Evolutionary conservation across 2,329 filamentous ascomycete genomes (phyloP).

Genomic region (Fusarium sarcochroum): DNA sequence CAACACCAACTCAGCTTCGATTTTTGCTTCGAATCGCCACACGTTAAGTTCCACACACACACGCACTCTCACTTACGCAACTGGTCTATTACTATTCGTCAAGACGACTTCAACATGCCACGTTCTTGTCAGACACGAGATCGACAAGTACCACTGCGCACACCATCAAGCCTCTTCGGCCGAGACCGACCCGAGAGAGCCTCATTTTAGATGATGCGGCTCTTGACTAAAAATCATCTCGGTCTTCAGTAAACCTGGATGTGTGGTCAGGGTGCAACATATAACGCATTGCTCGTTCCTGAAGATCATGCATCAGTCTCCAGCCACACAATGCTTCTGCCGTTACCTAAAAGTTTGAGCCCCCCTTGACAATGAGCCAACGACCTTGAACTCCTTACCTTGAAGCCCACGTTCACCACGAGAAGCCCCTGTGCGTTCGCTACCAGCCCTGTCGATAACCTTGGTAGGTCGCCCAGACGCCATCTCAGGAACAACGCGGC

Average conservation of each 20-base stretch:
- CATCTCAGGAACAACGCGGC: constrained; percentile 18
- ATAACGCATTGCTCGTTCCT: constrained; percentile 43
- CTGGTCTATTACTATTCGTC: constrained; percentile 22
- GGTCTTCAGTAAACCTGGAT: constrained; percentile 17
- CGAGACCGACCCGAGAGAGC: constrained; percentile 37
- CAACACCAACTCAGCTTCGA: constrained; percentile 14
- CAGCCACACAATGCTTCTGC: constrained; percentile 31
- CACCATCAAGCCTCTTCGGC: constrained; percentile 25
- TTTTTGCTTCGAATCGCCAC: constrained; percentile 32
- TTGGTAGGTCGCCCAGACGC: constrained; percentile 11
- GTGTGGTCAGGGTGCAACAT: constrained; percentile 23
- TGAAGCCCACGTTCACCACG: constrained; percentile 1
- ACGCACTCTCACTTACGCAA: constrained; percentile 18
- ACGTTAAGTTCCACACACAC: constrained; percentile 24
- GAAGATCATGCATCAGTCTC: constrained; percentile 38
- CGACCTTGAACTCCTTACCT: background rate
- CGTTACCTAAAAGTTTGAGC: constrained; percentile 36
- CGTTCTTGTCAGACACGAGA: constrained; percentile 21
- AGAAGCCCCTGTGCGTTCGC: constrained; percentile 24
- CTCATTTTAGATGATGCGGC: constrained; percentile 38
- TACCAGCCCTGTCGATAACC: constrained; percentile 32
- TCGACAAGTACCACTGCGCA: constrained; percentile 18
- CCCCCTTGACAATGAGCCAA: constrained; percentile 12
- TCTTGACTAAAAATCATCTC: constrained; percentile 24
- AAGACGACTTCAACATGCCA: constrained; percentile 18